Percentiles rank a stretch among this genome's conserved stretches.
phyloP scores from a whole-genome alignment of 257 asterid genomes.

The Plectranthus barbatus region DNA sequence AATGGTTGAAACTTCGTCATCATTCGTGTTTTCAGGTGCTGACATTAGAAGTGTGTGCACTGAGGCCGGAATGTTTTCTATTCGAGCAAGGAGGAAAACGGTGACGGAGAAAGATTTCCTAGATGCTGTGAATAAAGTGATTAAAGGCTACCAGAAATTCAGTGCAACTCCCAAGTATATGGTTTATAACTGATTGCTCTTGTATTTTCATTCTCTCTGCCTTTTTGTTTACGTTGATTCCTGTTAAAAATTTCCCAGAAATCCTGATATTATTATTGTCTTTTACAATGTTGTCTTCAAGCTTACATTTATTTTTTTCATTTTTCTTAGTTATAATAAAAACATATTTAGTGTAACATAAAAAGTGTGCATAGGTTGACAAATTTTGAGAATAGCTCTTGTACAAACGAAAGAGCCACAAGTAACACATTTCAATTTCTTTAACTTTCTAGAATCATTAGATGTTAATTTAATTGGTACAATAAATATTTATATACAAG shows the following conservation, averaged over 20 bases:
- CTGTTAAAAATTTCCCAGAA: too few relatives aligned
- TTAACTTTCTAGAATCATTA: too few relatives aligned
- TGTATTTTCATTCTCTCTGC: neutral
- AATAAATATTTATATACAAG: too few relatives aligned
- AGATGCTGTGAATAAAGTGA: constrained; percentile 90
- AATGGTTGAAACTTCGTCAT: neutral
- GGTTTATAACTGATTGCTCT: constrained; percentile 58
- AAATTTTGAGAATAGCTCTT: neutral
- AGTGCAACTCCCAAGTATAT: constrained; percentile 90
- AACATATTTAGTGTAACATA: too few relatives aligned
- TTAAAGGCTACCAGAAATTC: constrained; percentile 88
- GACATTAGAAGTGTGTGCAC: constrained; percentile 92
- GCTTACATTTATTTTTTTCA: too few relatives aligned
- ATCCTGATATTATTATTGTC: too few relatives aligned
- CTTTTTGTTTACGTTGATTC: too few relatives aligned
- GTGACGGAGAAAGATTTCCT: constrained; percentile 89
- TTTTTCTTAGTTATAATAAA: too few relatives aligned
- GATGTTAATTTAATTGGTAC: too few relatives aligned
- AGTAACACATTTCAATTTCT: too few relatives aligned
- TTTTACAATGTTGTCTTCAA: too few relatives aligned
- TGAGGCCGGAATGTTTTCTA: constrained; percentile 91
- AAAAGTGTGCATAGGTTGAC: neutral
- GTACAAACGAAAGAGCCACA: neutral
- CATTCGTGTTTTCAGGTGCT: constrained; percentile 40
- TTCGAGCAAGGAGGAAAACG: constrained; percentile 81